These are phyloP conservation scores for Lenwebbia sp. DNA, from an alignment of 345 rosid species.

Conservation along the genomic window DNA sequence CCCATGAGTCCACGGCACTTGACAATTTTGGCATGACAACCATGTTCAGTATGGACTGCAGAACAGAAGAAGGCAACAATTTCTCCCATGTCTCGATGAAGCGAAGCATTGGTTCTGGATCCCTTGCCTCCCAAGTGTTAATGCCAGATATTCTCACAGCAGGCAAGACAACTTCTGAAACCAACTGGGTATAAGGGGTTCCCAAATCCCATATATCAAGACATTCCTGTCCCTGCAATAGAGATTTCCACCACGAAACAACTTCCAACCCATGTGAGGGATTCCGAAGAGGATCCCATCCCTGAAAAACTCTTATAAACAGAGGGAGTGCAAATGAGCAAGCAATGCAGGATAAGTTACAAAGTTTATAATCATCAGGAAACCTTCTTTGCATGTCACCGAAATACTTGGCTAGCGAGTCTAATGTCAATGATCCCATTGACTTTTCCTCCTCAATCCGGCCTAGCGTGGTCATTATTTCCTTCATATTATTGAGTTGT, in stretches of 20 bases:
- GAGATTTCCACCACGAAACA: constrained; percentile 53
- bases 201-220: constrained; percentile 59
- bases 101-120: constrained; percentile 92
- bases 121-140: constrained; percentile 88
- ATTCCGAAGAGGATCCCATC: constrained; percentile 84
- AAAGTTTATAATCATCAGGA: constrained; percentile 66
- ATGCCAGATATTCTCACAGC: constrained; percentile 77
- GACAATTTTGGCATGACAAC: constrained; percentile 74
- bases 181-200: constrained; percentile 62
- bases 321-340: constrained; percentile 70
- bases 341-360: constrained; percentile 68
- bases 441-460: constrained; percentile 48
- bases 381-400: constrained; percentile 35
- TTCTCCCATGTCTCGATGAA: constrained; percentile 82
- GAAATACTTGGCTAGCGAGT: constrained; percentile 43
- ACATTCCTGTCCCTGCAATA: constrained; percentile 54
- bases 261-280: constrained; percentile 52
- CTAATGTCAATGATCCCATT: constrained; percentile 50
- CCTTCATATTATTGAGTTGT: constrained; percentile 56
- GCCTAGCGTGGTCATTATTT: constrained; percentile 31
- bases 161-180: constrained; percentile 73
- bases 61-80: constrained; percentile 54
- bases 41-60: constrained; percentile 44
- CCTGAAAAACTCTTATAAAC: constrained; percentile 79
- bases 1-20: constrained; percentile 80